Percentiles rank a stretch among this genome's conserved stretches.
Evolutionary conservation across 768 basidiomycete species (phyloP).

Genomic region (Amanita pseudoporphyria): DNA sequence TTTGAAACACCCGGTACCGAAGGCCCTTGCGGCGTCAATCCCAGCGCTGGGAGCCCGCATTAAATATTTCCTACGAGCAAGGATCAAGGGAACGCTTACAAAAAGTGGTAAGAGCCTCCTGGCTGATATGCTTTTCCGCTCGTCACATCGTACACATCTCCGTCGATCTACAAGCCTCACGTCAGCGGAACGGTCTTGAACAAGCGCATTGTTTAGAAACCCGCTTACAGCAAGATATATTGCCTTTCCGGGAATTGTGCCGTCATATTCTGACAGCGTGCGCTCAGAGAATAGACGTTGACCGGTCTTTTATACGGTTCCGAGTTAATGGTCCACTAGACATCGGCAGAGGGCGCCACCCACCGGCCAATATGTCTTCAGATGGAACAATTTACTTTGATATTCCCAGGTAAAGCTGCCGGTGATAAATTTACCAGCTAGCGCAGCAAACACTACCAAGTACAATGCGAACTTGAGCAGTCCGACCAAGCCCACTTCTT

Average conservation of each 20-base stretch:
- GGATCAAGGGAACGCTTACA: conserved; percentile 33
- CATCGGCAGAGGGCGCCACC: conserved; percentile 11
- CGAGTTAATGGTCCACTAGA: background rate
- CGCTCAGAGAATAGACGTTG: conserved; percentile 70
- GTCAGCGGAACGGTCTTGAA: conserved; percentile 9
- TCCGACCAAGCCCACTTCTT: conserved; percentile 54
- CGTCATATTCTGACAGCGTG: conserved; percentile 60
- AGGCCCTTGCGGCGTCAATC: conserved; percentile 83
- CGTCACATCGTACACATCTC: conserved; percentile 90
- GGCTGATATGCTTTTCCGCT: conserved; percentile 74
- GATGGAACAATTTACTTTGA: conserved; percentile 48
- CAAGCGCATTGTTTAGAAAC: conserved; percentile 7
- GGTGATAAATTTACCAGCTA: conserved; percentile 77
- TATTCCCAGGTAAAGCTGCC: conserved; percentile 86
- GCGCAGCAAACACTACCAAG: conserved; percentile 37
- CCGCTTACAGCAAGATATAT: conserved; percentile 74
- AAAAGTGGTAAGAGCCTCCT: conserved; percentile 73
- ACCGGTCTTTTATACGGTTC: conserved; percentile 30
- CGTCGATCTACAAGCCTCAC: conserved; percentile 59
- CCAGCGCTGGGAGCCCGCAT: conserved; percentile 46
- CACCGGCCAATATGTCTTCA: conserved; percentile 61
- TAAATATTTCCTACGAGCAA: conserved; percentile 13
- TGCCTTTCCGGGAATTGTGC: conserved; percentile 51
- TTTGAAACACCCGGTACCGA: conserved; percentile 89
- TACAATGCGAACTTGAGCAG: conserved; percentile 64